Base-by-base conservation (phyloP, 2,329 filamentous ascomycete species). In the Penicillium decumbens region DNA sequence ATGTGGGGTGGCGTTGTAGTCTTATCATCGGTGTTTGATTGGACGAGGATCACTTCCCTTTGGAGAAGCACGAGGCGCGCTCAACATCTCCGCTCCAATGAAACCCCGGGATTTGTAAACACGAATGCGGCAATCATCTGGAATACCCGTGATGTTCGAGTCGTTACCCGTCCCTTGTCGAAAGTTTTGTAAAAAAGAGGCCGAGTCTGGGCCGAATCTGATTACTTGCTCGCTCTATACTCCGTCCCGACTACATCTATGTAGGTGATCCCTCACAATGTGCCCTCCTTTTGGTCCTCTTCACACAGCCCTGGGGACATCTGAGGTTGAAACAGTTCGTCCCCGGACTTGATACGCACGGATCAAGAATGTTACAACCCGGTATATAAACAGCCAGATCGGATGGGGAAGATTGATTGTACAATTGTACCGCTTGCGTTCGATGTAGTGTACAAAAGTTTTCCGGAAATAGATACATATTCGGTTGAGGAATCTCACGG, bases 1-100 rank as follows among this genome's bases (percentile, higher is more conserved):
- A n/a, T 3, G 6, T 2, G 1, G 23, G 28, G 57, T 55, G 57
- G 58, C 58, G 58, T 53, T 47, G 18, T 18, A 23, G 30, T 39
- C 58, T 60, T 61, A 61, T 61, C 58, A 39, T 13, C 2, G 13
- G 2, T 0, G 0, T 0, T 1, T 55, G 39, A 61, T 61, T 61
- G 58, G 58, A 7, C 15, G 3, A 2, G 3, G 5, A 13, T 9
- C 20, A 9, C 8, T 25, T 27, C 38, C 38, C 23, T 12, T 27
- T 40, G 12, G 23, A 24, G 38, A 23, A 33, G 10, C 32, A 28
- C 23, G n/a, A 23, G 20, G 13, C 33, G 23, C 29, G 18, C 13
- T 15, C 4, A 8, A 4, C 13, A 18, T 25, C 13, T 33, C 8
- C 40, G 9, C 6, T 10, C 51, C 48, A 53, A 53, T 50, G 23